These are phyloP conservation scores for Boechera retrofracta DNA, from an alignment of 345 rosid genomes.

Conservation along the genomic window DNA sequence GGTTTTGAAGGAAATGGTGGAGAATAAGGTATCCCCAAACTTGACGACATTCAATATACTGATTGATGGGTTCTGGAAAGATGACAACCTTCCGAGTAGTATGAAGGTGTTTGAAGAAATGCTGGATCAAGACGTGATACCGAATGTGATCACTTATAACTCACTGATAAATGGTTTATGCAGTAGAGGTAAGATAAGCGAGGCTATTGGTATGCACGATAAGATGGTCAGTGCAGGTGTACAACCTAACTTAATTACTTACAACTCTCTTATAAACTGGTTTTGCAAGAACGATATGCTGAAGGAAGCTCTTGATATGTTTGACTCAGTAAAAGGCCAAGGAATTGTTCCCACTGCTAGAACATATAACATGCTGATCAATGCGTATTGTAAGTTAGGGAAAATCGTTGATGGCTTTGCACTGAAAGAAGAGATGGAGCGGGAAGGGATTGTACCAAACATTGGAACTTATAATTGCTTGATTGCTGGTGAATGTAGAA, in stretches of 20 bases:
- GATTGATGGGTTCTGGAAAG: constrained; percentile 85
- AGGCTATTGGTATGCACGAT: constrained; percentile 56
- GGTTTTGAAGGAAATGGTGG: constrained; percentile 71
- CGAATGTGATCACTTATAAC: constrained; percentile 66
- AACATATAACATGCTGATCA: constrained; percentile 71
- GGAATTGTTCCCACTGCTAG: constrained; percentile 53
- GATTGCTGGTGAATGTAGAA: constrained; percentile 66
- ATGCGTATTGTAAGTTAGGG: constrained; percentile 71
- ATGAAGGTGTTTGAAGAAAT: constrained; percentile 70
- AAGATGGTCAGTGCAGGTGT: constrained; percentile 65
- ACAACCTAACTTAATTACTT: constrained; percentile 62
- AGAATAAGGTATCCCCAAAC: constrained; percentile 52
- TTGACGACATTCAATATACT: constrained; percentile 74
- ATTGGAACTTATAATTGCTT: constrained; percentile 75
- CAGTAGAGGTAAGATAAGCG: constrained; percentile 54
- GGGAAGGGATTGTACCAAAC: constrained; percentile 55
- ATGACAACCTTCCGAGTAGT: constrained; percentile 59
- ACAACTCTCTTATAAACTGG: constrained; percentile 70
- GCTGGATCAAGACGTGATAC: constrained; percentile 62
- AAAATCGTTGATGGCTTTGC: constrained; percentile 63
- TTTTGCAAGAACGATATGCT: constrained; percentile 68
- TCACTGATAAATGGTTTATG: constrained; percentile 64
- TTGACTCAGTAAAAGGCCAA: constrained; percentile 49
- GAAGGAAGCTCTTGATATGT: constrained; percentile 60
- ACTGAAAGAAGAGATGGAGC: constrained; percentile 52